Conservation (phyloP, 805 yeast species). For the Suhomyces xylopsoci region DNA sequence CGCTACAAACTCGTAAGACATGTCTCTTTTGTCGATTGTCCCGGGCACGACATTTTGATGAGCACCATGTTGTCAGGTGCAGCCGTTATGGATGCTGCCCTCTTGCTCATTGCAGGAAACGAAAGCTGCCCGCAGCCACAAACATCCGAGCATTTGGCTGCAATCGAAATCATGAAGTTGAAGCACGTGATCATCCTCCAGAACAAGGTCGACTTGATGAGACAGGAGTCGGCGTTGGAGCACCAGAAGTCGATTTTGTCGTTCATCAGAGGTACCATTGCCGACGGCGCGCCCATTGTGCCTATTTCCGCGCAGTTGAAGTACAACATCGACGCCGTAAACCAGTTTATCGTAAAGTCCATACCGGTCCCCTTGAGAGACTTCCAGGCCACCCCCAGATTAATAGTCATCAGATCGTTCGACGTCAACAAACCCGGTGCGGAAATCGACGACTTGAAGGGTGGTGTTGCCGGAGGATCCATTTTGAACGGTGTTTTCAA, state of each 20-base stretch:
- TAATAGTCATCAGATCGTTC: constrained; percentile 95
- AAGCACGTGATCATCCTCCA: constrained; percentile 94
- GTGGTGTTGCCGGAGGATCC: constrained; percentile 99
- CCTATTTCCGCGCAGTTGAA: constrained; percentile 99
- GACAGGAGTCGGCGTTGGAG: constrained; percentile 93
- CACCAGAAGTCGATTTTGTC: constrained; percentile 90
- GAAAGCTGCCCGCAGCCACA: constrained; percentile 99
- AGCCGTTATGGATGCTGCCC: constrained; percentile 99
- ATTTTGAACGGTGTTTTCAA: constrained; percentile 95
- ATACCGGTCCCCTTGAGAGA: constrained; percentile 97
- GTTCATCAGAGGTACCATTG: constrained; percentile 96
- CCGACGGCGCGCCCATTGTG: constrained; percentile 98
- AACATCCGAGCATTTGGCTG: constrained; percentile 98
- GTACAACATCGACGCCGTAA: constrained; percentile 97
- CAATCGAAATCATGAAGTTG: constrained; percentile 98
- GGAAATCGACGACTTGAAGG: constrained; percentile 93
- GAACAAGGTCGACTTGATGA: constrained; percentile 97
- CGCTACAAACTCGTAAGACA: constrained; percentile 90
- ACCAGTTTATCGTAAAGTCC: constrained; percentile 90
- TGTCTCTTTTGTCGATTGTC: constrained; percentile 98
- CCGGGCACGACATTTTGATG: constrained; percentile 99
- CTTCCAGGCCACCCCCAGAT: constrained; percentile 87
- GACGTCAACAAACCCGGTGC: constrained; percentile 99
- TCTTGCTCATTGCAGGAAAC: constrained; percentile 93
- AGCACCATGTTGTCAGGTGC: constrained; percentile 99